Base-by-base conservation (phyloP, 805 yeast species). In the Isabelozyma rhagii region DNA sequence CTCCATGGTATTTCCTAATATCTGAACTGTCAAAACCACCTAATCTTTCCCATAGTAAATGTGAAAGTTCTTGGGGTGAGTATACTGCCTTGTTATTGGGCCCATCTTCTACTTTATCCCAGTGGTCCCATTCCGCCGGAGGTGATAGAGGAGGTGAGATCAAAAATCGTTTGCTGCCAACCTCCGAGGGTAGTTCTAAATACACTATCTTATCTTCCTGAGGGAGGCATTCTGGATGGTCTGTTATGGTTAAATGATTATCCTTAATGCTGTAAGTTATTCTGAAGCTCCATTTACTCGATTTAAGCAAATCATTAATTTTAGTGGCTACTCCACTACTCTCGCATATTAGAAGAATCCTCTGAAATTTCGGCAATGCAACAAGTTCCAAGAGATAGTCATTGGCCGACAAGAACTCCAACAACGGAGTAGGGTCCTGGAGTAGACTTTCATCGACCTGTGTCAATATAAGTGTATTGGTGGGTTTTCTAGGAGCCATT, bases 111-210 rank as follows among this genome's bases (percentile, higher is more conserved):
- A 59, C 68, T 45, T 61, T 69, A 45, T 65, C 66, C 69, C 71
- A 74, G 47, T 71, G 70, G 51, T 72, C 66, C 79, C 79, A 74
- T 43, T 68, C 79, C 0, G 71, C 56, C 3, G 73, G 78, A 0
- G 79, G 79, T 8, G 77, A 72, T 8, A 69, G 54, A 7, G 79
- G 79, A 3, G 79, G 79, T 45, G 74, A 71, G n/a, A 74, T 74
- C 43, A 74, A 67, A 48, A 72, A 74, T 13, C 78, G 49, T 38
- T 66, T 60, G 45, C 68, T 63, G 11, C 68, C 72, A 8, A 53
- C 63, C 42, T 74, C 76, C 56, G 65, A 65, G 5, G 79, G 79
- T 14, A 74, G 55, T 53, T 72, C 77, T 46, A 74, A 58, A 51
- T 64, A 74, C 14, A 69, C 67, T 6, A 55, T 53, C 29, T 14